Evolutionary conservation across 352 stramenopile species (phyloP).

Genomic region (Paralagenidium karlingii): DNA sequence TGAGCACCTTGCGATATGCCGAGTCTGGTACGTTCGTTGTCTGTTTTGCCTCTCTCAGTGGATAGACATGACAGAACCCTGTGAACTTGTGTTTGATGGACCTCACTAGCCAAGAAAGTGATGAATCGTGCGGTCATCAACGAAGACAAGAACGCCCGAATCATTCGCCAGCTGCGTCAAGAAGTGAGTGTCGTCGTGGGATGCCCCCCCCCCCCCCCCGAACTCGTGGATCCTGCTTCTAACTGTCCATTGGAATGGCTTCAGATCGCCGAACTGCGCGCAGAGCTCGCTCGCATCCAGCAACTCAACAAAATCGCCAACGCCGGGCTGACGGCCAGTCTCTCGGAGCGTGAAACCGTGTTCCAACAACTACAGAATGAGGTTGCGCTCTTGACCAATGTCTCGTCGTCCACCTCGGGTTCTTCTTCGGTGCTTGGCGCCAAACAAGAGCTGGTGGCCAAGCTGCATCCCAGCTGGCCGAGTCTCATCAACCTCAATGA

Average conservation of each 20-base stretch:
- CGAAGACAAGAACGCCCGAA: conserved; percentile 66
- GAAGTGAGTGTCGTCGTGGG: too few relatives aligned
- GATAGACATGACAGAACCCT: background rate
- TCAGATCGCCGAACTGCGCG: too few relatives aligned
- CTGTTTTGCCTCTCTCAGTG: background rate
- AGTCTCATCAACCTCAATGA: conserved; percentile 32
- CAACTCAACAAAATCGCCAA: conserved; percentile 1
- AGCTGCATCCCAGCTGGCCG: conserved; percentile 18
- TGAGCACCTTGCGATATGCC: conserved; percentile 75
- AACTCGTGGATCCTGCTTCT: too few relatives aligned
- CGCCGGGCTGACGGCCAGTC: conserved; percentile 13
- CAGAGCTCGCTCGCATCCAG: conserved; percentile 21
- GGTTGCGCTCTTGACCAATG: conserved; percentile 26
- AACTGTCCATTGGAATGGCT: too few relatives aligned
- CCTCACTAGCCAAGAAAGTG: conserved; percentile 74
- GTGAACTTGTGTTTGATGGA: too few relatives aligned
- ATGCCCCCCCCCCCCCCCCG: too few relatives aligned
- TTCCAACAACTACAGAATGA: conserved; percentile 30
- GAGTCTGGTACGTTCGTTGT: too few relatives aligned
- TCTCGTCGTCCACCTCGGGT: too few relatives aligned
- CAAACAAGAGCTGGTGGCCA: conserved; percentile 11
- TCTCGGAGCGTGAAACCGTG: conserved; percentile 35
- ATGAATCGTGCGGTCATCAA: conserved; percentile 75
- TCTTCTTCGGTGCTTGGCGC: too few relatives aligned
- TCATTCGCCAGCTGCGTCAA: conserved; percentile 63